Base-by-base conservation (phyloP, 345 rosid species). In the Isatis tinctoria region DNA sequence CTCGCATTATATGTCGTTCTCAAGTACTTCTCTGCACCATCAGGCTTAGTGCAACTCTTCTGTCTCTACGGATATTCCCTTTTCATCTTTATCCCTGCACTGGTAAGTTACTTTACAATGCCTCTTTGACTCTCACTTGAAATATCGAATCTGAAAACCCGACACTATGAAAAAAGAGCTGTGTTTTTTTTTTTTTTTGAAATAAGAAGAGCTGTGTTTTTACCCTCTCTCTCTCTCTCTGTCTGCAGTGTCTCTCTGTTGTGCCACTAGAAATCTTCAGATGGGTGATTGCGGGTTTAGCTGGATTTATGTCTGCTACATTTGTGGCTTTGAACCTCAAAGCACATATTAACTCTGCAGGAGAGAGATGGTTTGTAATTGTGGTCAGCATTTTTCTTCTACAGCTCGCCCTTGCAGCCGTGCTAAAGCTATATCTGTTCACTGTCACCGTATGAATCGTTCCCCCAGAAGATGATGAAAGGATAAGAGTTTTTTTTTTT, bases 1-100 rank as follows among this genome's bases (percentile, higher is more conserved):
- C 85, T 94, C 10, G 85, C 66, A 18, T 74, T 94, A 79, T 92
- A 85, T 56, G 78, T 87, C 16, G 83, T 92, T 82, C 96, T 94
- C 78, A 94, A 94, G 52, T 94, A 94, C 86, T 94, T 94, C 82
- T 94, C 98, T 14, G 97, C 87, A 57, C 98, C 98, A n/a, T 85
- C 97, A 14, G 89, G 94, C 80, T 83, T 93, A 51, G 94, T 83
- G 76, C 97, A 89, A 73, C 86, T 93, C 74, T 84, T 93, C 62
- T 93, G 97, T 65, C 97, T 94, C 16, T 94, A 94, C 40, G 96
- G 98, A 71, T 94, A 94, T 73, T 91, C 97, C 27, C 79, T 91
- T 0, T 91, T 93, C 69, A 33, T 91, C 83, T 93, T 91, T 41
- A 88, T 93, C 82, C 98, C 96, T 26, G 93, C 98, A 39, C 26